Percentiles rank a stretch among this genome's conserved stretches.
phyloP scores from a whole-genome alignment of 2,329 filamentous ascomycete species.

The Phyllosticta citriasiana region DNA sequence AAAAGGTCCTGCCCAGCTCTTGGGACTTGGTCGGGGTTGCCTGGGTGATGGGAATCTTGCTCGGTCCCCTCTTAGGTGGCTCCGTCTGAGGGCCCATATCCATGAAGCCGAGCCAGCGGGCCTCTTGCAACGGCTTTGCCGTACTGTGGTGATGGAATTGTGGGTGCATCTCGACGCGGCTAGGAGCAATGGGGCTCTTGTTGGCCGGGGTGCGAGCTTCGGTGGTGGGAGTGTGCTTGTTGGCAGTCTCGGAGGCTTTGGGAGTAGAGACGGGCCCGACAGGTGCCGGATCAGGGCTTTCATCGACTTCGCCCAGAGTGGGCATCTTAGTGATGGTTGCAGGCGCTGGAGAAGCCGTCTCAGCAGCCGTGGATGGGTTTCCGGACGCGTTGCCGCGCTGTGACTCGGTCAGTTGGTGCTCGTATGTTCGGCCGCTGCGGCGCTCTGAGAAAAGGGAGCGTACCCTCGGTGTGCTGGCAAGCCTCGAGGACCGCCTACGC shows the following conservation, averaged over 20 bases:
- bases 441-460: not conserved
- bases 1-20: slow-evolving; percentile 13
- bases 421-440: not conserved
- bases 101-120: slow-evolving; percentile 70
- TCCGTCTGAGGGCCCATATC: slow-evolving; percentile 49
- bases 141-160: slow-evolving; percentile 68
- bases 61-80: slow-evolving; percentile 29
- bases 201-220: slow-evolving; percentile 44
- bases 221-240: slow-evolving; percentile 1
- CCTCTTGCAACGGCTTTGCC: slow-evolving; percentile 67
- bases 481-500: slow-evolving; percentile 7
- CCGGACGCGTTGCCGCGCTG: not conserved
- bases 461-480: slow-evolving; percentile 7
- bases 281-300: not conserved
- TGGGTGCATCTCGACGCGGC: slow-evolving; percentile 81
- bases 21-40: slow-evolving; percentile 53
- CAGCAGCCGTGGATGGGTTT: not conserved
- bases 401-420: not conserved
- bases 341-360: not conserved
- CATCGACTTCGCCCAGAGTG: slow-evolving; percentile 4
- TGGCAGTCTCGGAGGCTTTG: not conserved
- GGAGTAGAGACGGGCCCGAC: slow-evolving; percentile 1
- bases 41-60: slow-evolving; percentile 37
- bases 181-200: slow-evolving; percentile 57
- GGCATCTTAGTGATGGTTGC: slow-evolving; percentile 3